Conservation (phyloP, 768 basidiomycete species). For the Kwoniella bestiolae region DNA sequence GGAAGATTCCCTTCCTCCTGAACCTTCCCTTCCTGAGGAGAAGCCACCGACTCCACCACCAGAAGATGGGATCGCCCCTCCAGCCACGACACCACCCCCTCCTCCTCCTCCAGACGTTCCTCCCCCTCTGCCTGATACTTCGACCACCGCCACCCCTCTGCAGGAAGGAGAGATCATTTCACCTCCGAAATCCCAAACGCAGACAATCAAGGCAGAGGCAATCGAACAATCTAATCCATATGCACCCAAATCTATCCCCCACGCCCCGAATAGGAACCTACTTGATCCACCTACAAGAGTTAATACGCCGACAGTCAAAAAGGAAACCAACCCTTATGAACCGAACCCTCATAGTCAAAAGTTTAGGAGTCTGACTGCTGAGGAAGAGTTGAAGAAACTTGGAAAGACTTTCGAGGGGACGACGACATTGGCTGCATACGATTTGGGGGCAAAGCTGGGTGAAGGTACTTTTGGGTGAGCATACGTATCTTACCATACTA, state of each 20-base stretch:
- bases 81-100: constrained; percentile 9
- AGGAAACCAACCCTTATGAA: constrained; percentile 8
- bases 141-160: neutral
- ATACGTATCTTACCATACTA: constrained; percentile 4
- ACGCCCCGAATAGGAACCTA: constrained; percentile 66
- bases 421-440: constrained; percentile 70
- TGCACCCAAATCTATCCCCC: constrained; percentile 65
- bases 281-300: constrained; percentile 71
- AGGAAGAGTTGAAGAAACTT: constrained; percentile 39
- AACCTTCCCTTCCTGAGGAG: neutral
- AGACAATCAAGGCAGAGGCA: constrained; percentile 41
- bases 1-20: neutral
- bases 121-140: constrained; percentile 26
- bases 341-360: neutral
- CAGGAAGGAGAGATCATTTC: constrained; percentile 19
- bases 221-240: constrained; percentile 34
- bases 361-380: constrained; percentile 15
- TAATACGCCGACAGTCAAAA: constrained; percentile 29
- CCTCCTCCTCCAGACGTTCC: constrained; percentile 20
- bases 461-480: constrained; percentile 96
- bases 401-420: constrained; percentile 47
- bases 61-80: neutral
- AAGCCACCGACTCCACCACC: constrained; percentile 19
- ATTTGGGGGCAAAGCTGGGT: constrained; percentile 81
- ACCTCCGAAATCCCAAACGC: constrained; percentile 29